Conservation (phyloP, 345 rosid species). For the Eucalyptus erythrocorys region DNA sequence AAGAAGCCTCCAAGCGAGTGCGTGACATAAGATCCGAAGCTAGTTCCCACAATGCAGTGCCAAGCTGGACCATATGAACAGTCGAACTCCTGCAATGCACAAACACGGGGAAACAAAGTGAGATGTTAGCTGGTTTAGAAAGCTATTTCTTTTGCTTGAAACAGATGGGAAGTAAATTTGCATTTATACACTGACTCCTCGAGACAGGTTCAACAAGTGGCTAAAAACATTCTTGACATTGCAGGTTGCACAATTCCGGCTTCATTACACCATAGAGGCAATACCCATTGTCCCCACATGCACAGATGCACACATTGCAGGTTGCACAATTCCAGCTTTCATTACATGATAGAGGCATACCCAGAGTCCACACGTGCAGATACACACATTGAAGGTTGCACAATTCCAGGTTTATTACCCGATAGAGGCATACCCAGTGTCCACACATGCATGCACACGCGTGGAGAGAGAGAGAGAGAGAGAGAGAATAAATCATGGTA, state of each 20-base stretch:
- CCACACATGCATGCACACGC: not conserved
- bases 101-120: not conserved
- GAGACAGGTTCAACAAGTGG: not conserved
- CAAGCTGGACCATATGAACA: conserved; percentile 87
- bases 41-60: conserved; percentile 97
- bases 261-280: not conserved
- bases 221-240: not conserved
- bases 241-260: not conserved
- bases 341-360: no score
- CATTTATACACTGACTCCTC: not conserved
- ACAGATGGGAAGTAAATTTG: not conserved
- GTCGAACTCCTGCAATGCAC: conserved; percentile 68
- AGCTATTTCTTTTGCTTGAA: not conserved
- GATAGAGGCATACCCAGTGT: no score
- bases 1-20: conserved; percentile 92
- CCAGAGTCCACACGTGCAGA: no score
- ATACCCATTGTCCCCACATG: not conserved
- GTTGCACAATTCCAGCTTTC: no score
- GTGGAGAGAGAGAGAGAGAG: not conserved
- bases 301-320: not conserved
- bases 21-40: conserved; percentile 92
- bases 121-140: not conserved
- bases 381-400: no score
- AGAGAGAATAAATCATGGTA: not conserved
- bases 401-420: no score